phyloP scores from a whole-genome alignment of 495 filamentous ascomycete species.

The Tetracladium marchalianum region DNA sequence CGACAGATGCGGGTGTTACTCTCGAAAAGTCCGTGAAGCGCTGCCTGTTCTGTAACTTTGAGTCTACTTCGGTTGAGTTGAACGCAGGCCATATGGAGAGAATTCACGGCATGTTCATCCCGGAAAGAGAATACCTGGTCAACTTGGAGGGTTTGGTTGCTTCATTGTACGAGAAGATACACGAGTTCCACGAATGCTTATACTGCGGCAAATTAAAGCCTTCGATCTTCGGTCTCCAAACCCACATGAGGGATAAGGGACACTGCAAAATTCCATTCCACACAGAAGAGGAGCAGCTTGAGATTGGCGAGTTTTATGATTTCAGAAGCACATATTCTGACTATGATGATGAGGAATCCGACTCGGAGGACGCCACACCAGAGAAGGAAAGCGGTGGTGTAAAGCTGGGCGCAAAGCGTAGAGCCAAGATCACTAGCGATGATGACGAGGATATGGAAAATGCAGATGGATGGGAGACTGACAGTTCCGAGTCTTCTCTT shows the following conservation, averaged over 20 bases:
- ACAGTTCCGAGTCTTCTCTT: slow-evolving; percentile 73
- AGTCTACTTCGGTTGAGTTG: slow-evolving; percentile 58
- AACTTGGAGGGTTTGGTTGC: slow-evolving; percentile 71
- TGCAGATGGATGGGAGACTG: slow-evolving; percentile 80
- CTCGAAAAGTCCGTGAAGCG: slow-evolving; percentile 40
- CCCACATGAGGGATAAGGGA: slow-evolving; percentile 92
- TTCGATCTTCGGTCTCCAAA: slow-evolving; percentile 66
- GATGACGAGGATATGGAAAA: slow-evolving; percentile 44
- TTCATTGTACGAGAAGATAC: slow-evolving; percentile 67
- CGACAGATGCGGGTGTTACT: slow-evolving; percentile 22
- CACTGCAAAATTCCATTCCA: slow-evolving; percentile 96
- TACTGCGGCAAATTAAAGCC: slow-evolving; percentile 73
- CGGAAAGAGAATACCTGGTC: slow-evolving; percentile 71
- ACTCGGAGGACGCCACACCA: slow-evolving; percentile 32
- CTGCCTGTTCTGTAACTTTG: slow-evolving; percentile 86
- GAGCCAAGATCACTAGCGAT: slow-evolving; percentile 34
- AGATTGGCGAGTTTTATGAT: slow-evolving; percentile 97
- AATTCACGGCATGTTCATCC: slow-evolving; percentile 92
- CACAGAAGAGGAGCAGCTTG: slow-evolving; percentile 80
- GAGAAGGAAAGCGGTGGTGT: slow-evolving; percentile 41
- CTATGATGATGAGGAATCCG: slow-evolving; percentile 49
- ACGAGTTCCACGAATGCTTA: slow-evolving; percentile 68
- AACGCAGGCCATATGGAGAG: slow-evolving; percentile 86
- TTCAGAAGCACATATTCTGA: slow-evolving; percentile 93
- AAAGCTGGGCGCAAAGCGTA: slow-evolving; percentile 44